phyloP scores from a whole-genome alignment of 2,329 filamentous ascomycete genomes.

The Pyrenophora graminea region DNA sequence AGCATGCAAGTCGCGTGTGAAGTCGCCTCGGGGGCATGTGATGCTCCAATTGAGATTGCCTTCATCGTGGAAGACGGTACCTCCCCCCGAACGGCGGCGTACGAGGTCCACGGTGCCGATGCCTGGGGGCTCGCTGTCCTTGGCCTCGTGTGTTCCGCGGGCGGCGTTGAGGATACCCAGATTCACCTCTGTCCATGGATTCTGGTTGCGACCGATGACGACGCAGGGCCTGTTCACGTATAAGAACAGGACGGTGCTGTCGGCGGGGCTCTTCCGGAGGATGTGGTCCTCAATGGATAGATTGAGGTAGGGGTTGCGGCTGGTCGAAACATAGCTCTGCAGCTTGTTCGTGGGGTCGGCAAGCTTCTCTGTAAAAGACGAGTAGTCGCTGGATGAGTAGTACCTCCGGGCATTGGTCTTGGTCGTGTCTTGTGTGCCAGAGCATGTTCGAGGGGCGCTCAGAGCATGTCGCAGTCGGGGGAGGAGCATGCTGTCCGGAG shows the following conservation, averaged over 20 bases:
- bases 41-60: slow-evolving; percentile 97
- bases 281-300: slow-evolving; percentile 93
- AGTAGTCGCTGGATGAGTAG: slow-evolving; percentile 12
- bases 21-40: slow-evolving; percentile 75
- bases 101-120: slow-evolving; percentile 65
- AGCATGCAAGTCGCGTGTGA: slow-evolving; percentile 85
- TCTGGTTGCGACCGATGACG: slow-evolving; percentile 94
- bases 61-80: slow-evolving; percentile 89
- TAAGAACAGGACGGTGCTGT: slow-evolving; percentile 79
- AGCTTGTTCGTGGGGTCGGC: slow-evolving; percentile 41
- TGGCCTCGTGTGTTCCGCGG: slow-evolving; percentile 19
- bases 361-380: slow-evolving; percentile 38
- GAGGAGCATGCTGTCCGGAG: no score
- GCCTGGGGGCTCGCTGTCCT: slow-evolving; percentile 44
- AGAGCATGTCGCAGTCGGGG: not conserved
- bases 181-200: slow-evolving; percentile 93
- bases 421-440: not conserved
- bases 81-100: slow-evolving; percentile 83
- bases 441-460: not conserved
- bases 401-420: not conserved
- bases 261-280: slow-evolving; percentile 70
- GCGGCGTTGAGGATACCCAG: slow-evolving; percentile 62
- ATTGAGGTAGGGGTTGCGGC: slow-evolving; percentile 80
- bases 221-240: slow-evolving; percentile 88
- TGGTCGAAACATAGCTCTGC: slow-evolving; percentile 56